phyloP scores from a whole-genome alignment of 805 yeast genomes.

The Wickerhamiella siamensis region DNA sequence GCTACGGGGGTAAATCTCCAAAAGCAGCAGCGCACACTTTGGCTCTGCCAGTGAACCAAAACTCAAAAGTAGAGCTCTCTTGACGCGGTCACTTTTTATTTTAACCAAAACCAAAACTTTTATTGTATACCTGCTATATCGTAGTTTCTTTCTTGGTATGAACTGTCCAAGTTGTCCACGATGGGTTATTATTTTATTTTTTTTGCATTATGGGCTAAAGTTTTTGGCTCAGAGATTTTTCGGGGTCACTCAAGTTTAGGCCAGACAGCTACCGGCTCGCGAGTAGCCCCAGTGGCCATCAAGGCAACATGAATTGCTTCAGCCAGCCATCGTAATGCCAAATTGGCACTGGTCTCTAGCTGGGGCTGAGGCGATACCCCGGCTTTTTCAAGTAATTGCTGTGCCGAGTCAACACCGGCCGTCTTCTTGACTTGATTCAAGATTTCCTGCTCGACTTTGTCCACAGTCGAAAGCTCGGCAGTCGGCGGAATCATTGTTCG shows the following conservation, averaged over 20 bases:
- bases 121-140: too few relatives aligned
- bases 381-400: neutral
- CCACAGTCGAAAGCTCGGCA: neutral
- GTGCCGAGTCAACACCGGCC: neutral
- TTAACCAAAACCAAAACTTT: too few relatives aligned
- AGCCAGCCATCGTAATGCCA: constrained; percentile 15
- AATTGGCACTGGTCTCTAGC: constrained; percentile 5
- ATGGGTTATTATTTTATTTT: neutral
- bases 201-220: neutral
- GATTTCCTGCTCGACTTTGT: neutral
- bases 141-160: too few relatives aligned
- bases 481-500: neutral
- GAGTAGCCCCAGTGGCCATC: constrained; percentile 5
- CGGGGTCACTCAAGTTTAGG: too few relatives aligned
- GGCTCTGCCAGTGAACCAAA: too few relatives aligned
- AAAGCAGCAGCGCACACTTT: too few relatives aligned
- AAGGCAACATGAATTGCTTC: constrained; percentile 12
- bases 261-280: neutral
- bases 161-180: too few relatives aligned
- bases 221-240: neutral
- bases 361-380: neutral
- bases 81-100: too few relatives aligned
- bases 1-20: too few relatives aligned
- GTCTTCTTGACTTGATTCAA: neutral
- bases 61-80: too few relatives aligned